These are phyloP conservation scores for Talaromyces nanjingensis DNA, from an alignment of 495 filamentous ascomycete genomes.

Conservation along the genomic window DNA sequence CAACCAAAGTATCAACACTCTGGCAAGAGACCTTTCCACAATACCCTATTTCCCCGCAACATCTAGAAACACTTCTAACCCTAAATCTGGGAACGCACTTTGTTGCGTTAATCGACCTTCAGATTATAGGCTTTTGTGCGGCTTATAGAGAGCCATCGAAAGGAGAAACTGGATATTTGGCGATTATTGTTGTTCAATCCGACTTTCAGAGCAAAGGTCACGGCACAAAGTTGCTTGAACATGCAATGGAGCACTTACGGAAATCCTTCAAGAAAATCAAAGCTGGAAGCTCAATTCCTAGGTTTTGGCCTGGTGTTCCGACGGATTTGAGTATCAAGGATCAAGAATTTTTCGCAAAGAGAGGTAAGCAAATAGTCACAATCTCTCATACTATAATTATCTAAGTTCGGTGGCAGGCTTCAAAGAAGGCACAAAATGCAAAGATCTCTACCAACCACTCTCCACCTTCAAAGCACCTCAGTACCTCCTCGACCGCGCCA, in stretches of 20 bases:
- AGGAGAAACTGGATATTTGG: neutral
- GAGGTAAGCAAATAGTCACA: conserved; percentile 1
- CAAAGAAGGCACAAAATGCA: neutral
- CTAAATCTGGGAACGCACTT: neutral
- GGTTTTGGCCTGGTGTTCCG: conserved; percentile 45
- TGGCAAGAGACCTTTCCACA: conserved; percentile 1
- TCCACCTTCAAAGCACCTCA: conserved; percentile 26
- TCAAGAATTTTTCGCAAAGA: conserved; percentile 32
- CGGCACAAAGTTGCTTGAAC: neutral
- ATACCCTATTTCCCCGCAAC: conserved; percentile 1
- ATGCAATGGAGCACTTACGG: neutral
- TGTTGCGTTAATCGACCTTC: neutral
- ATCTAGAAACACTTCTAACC: neutral
- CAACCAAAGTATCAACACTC: neutral
- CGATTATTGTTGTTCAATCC: neutral
- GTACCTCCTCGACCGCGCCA: conserved; percentile 29
- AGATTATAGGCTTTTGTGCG: neutral
- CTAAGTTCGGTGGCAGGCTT: neutral
- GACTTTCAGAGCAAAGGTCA: neutral
- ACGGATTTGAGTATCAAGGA: conserved; percentile 28
- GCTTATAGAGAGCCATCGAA: neutral
- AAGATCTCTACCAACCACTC: conserved; percentile 36
- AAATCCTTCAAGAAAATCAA: conserved; percentile 1
- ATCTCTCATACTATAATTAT: neutral
- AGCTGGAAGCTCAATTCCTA: conserved; percentile 23